Evolutionary conservation across 371 early-diverging fungal genomes (phyloP).

Genomic region (Mucor piriformis): DNA sequence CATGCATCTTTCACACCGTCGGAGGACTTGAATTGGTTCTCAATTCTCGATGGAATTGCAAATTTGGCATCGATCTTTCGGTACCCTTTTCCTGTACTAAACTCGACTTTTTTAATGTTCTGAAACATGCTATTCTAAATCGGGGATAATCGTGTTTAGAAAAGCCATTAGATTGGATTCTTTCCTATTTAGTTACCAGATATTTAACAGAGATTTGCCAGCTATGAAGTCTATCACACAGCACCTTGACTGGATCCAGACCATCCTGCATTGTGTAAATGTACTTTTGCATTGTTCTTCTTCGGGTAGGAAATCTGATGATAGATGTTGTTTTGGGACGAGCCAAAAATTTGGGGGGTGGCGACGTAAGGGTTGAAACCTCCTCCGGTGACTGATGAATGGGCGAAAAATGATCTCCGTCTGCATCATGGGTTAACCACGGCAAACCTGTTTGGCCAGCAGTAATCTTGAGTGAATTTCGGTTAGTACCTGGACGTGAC

Average conservation of each 20-base stretch:
- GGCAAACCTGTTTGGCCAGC: slow-evolving; percentile 31
- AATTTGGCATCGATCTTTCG: slow-evolving; percentile 27
- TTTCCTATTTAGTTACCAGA: slow-evolving; percentile 12
- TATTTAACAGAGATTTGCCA: slow-evolving; percentile 29
- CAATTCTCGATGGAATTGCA: slow-evolving; percentile 13
- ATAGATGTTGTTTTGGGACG: slow-evolving; percentile 10
- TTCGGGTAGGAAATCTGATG: slow-evolving; percentile 24
- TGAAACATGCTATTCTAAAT: slow-evolving; percentile 25
- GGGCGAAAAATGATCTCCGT: slow-evolving; percentile 6
- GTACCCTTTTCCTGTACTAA: slow-evolving; percentile 19
- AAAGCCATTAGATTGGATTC: neutral
- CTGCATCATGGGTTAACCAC: slow-evolving; percentile 25
- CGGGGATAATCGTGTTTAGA: neutral
- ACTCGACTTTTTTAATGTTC: slow-evolving; percentile 25
- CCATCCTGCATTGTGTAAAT: slow-evolving; percentile 30
- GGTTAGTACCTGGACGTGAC: slow-evolving; percentile 69
- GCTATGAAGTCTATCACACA: slow-evolving; percentile 11
- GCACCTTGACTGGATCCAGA: slow-evolving; percentile 22
- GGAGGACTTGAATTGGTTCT: slow-evolving; percentile 29
- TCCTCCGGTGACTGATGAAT: slow-evolving; percentile 7
- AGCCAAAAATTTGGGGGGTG: slow-evolving; percentile 28
- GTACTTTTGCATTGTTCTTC: slow-evolving; percentile 28
- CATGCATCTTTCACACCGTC: slow-evolving; percentile 33
- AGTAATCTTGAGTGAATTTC: slow-evolving; percentile 11
- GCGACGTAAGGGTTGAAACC: neutral